phyloP scores from a whole-genome alignment of 2,329 filamentous ascomycete species.

The Xylaria sp. region DNA sequence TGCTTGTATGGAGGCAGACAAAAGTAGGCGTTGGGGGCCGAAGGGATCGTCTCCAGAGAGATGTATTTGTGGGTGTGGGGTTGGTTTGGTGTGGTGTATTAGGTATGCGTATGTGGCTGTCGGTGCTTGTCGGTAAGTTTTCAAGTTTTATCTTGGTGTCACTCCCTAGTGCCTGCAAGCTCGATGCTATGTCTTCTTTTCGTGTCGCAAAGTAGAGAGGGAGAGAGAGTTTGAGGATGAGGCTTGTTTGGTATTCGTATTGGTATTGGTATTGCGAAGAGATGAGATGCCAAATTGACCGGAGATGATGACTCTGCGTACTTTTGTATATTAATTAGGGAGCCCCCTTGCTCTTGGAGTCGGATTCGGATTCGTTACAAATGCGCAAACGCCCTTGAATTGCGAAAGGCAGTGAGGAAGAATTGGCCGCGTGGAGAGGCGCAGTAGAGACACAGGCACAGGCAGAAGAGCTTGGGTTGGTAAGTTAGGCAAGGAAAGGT shows the following conservation, averaged over 20 bases:
- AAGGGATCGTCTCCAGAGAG: background rate
- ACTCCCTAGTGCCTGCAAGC: background rate
- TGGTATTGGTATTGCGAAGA: slow-evolving; percentile 1
- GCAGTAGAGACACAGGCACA: slow-evolving; percentile 1
- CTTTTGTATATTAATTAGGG: slow-evolving; percentile 10
- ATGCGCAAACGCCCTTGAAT: background rate
- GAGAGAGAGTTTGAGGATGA: background rate
- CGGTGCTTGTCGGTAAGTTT: slow-evolving; percentile 5
- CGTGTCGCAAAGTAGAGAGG: background rate
- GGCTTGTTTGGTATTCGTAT: background rate
- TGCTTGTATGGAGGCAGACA: slow-evolving; percentile 5
- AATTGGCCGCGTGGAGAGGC: background rate
- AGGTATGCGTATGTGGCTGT: background rate
- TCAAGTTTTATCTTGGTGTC: slow-evolving; percentile 3
- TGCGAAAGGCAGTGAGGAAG: background rate
- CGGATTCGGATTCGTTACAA: background rate
- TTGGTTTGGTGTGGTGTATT: background rate
- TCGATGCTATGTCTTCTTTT: background rate
- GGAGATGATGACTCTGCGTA: background rate
- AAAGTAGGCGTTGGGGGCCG: slow-evolving; percentile 22
- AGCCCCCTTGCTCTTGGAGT: background rate
- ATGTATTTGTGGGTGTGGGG: background rate
- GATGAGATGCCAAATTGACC: background rate
- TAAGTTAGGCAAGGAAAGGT: background rate
- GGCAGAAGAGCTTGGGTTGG: background rate